Base-by-base conservation (phyloP, 2,329 filamentous ascomycete genomes). In the Huntiella savannae region DNA sequence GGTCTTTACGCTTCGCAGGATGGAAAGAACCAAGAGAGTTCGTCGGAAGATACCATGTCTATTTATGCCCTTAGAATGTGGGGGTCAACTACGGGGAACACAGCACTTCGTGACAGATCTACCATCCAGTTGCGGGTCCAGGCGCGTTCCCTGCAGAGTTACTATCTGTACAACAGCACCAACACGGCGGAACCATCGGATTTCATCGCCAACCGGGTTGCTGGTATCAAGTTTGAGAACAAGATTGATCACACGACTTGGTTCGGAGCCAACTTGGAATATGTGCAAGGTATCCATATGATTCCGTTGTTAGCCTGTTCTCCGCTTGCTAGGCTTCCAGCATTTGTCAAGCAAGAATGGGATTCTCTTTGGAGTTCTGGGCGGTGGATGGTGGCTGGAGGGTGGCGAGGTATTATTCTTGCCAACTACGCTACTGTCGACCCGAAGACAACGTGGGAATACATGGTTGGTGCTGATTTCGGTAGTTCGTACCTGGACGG, bases 241-340 rank as follows among this genome's bases (percentile, higher is more conserved):
- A 96, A 96, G 63, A 72, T 86, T 46, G 84, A 96, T 59, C 85
- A 95, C 61, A 80, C 82, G 3, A 95, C 88, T 1, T 95, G 85
- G 63, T 95, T 95, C 56, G 83, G 84, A 40, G 60, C 65, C 43
- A 74, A 78, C 48, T 70, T 75, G 10, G 79, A 88, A 60, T 83
- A 75, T 54, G 72, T 92, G 50, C 64, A 74, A 55, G 81, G 82
- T 49, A 87, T 88, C 54, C 82, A 91, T 63, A 88, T 91, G 82
- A 68, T 88, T 28, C 84, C 84, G 1, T 63, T 87, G 40, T 67
- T 79, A 43, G 77, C 84, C 2, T 67, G 71, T 47, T 79, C 79
- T 1, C 67, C 77, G 4, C 73, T 82, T 49, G 75, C 77, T 4
- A 75, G 91, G 15, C 70, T 68, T 1, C 60, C 65, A 17, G 62